Evolutionary conservation across 1,139 yeast species (phyloP), one percentile per base, ranked within the genome.

Genomic region (Diutina scorzettiae): DNA sequence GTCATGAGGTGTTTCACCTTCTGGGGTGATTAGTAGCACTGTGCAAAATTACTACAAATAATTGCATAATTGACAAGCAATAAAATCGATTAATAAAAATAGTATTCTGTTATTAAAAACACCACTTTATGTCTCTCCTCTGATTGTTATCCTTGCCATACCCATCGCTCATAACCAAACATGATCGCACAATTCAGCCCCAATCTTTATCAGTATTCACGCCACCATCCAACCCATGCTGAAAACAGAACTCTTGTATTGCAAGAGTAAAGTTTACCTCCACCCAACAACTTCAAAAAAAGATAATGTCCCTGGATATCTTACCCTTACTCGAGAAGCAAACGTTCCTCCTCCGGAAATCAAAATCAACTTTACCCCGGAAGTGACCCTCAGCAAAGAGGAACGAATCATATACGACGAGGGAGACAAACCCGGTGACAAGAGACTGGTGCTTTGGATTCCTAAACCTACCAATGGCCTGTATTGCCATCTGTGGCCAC

Each of bases 271-370:
- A 57, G 86, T 81, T 3, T 86, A 78, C 56, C 71, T 87, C 5
- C 98, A 91, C 57, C 94, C 95, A 3, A 74, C 93, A 1, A 68
- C 75, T 14, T 70, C 79, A 16, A 73, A 85, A 39, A 69, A 66
- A 47, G 96, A 89, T 55, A 87, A 89, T 54, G 66, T 89, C 19
- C 60, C 81, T 0, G 98, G 98, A 2, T 85, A 72, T 54, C 55
- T 91, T 34, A 65, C 82, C 7, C 63, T 91, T 21, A 72, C 79
- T 12, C 63, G 71, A 37, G 39, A 34, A 3, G 28, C 11, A 4
- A 16, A 23, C 7, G 39, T 8, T 5, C 39, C 29, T 3, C 71
- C 73, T 33, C 73, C 72, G 32, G 94, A 84, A 36, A 64, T 81
- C 5, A 57, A 74, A 5, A 57, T 91, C 27, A 76, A 91, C 0